These are phyloP conservation scores for Venturia aucupariae DNA, from an alignment of 2,329 filamentous ascomycete species.

Conservation along the genomic window DNA sequence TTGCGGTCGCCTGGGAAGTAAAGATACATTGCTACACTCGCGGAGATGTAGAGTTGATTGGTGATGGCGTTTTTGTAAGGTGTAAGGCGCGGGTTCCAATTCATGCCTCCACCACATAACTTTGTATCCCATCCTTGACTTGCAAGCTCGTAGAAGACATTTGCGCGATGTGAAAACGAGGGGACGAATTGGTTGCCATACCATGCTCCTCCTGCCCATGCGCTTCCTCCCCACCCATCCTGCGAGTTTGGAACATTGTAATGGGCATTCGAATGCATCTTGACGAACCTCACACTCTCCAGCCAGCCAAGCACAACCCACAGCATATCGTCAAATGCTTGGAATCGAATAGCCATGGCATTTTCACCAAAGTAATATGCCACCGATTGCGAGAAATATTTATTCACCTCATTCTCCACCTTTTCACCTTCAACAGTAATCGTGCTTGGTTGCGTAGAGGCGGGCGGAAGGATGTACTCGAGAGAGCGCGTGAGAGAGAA, in stretches of 20 bases:
- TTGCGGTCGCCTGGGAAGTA: constrained; percentile 77
- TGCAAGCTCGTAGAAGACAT: constrained; percentile 78
- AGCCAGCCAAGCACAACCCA: constrained; percentile 94
- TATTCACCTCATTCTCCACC: constrained; percentile 71
- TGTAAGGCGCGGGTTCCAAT: constrained; percentile 70
- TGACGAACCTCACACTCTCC: constrained; percentile 68
- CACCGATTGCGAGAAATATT: constrained; percentile 67
- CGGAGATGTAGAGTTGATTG: constrained; percentile 80
- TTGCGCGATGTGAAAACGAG: constrained; percentile 72
- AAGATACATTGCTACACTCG: constrained; percentile 81
- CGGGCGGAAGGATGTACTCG: constrained; percentile 33
- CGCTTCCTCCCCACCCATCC: constrained; percentile 8
- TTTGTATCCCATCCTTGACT: constrained; percentile 70
- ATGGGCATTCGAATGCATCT: constrained; percentile 56
- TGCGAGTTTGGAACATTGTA: constrained; percentile 32
- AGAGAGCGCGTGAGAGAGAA: constrained; percentile 59
- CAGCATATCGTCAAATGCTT: constrained; percentile 89
- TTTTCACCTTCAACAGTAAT: constrained; percentile 31
- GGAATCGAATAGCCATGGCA: constrained; percentile 59
- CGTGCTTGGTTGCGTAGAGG: constrained; percentile 11
- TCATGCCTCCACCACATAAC: constrained; percentile 80
- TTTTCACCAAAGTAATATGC: constrained; percentile 85
- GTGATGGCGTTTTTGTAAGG: constrained; percentile 97
- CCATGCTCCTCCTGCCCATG: constrained; percentile 41
- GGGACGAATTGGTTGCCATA: constrained; percentile 66